Evolutionary conservation across 2,329 filamentous ascomycete species (phyloP).

Genomic region (Pseudopyricularia cyperi): DNA sequence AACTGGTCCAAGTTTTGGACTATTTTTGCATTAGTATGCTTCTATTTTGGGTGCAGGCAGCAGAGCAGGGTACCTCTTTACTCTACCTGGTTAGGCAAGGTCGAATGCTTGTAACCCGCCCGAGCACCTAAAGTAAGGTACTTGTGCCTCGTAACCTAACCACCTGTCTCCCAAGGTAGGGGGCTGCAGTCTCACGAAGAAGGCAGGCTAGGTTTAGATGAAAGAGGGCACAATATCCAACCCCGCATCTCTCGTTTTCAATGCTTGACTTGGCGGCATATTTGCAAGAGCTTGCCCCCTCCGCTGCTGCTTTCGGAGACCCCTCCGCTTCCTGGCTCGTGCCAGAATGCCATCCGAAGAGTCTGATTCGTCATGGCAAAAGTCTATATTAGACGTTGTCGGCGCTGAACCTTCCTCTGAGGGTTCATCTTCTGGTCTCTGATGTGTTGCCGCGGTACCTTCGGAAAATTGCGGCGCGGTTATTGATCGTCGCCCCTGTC

Average conservation of each 20-base stretch:
- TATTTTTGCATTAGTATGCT: too few relatives aligned
- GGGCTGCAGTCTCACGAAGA: not conserved
- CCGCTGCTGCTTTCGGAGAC: not conserved
- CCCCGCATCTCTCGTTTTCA: not conserved
- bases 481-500: not conserved
- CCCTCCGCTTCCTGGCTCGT: not conserved
- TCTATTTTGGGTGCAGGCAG: too few relatives aligned
- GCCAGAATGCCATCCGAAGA: not conserved
- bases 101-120: too few relatives aligned
- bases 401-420: too few relatives aligned
- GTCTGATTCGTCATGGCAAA: not conserved
- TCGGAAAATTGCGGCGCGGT: not conserved
- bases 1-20: too few relatives aligned
- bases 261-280: not conserved
- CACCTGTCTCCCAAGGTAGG: not conserved
- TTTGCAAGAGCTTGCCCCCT: not conserved
- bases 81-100: too few relatives aligned
- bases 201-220: not conserved
- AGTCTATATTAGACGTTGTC: not conserved
- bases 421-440: not conserved
- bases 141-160: too few relatives aligned
- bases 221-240: not conserved
- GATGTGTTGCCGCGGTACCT: not conserved
- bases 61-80: too few relatives aligned
- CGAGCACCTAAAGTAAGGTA: too few relatives aligned